A percentile compares a stretch with the other conserved stretches of the same genome.
These are phyloP conservation scores for Lepraria neglecta DNA, from an alignment of 495 filamentous ascomycete species.

Conservation along the genomic window DNA sequence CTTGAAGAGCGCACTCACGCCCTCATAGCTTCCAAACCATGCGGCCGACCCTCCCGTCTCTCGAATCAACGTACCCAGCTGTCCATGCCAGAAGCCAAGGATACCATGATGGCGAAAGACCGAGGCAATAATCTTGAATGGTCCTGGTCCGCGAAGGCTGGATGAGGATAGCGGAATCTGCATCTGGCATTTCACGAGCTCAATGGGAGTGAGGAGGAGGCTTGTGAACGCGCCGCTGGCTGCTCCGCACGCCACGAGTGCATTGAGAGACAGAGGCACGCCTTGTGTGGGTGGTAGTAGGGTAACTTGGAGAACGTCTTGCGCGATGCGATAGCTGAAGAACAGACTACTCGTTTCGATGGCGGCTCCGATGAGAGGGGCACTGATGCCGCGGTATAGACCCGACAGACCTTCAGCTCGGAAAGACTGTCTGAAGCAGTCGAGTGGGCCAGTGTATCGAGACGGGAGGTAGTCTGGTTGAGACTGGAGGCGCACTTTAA, in stretches of 20 bases:
- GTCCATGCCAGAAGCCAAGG: conserved; percentile 88
- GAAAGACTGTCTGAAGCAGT: conserved; percentile 87
- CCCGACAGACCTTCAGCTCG: conserved; percentile 67
- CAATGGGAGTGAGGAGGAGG: conserved; percentile 85
- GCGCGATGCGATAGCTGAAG: conserved; percentile 70
- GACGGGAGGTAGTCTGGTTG: conserved; percentile 79
- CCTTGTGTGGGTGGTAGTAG: conserved; percentile 30
- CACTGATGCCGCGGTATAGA: conserved; percentile 88
- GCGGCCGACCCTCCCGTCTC: conserved; percentile 90
- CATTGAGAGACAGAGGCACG: conserved; percentile 57
- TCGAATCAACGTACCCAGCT: conserved; percentile 84
- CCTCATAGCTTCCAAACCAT: conserved; percentile 95
- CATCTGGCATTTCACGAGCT: conserved; percentile 98
- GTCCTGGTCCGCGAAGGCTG: conserved; percentile 39
- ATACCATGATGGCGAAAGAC: conserved; percentile 77
- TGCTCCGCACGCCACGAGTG: conserved; percentile 69
- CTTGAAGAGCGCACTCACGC: conserved; percentile 60
- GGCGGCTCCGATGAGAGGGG: conserved; percentile 84
- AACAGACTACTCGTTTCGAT: conserved; percentile 92
- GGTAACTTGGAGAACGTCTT: conserved; percentile 59
- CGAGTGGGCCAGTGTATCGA: conserved; percentile 78
- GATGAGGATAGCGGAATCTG: conserved; percentile 58
- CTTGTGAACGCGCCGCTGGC: conserved; percentile 87
- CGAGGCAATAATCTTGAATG: conserved; percentile 59
- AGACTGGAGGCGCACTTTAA: conserved; percentile 70